Conservation (phyloP, 1,284 basidiomycete genomes). For the Ganoderma boninense region DNA sequence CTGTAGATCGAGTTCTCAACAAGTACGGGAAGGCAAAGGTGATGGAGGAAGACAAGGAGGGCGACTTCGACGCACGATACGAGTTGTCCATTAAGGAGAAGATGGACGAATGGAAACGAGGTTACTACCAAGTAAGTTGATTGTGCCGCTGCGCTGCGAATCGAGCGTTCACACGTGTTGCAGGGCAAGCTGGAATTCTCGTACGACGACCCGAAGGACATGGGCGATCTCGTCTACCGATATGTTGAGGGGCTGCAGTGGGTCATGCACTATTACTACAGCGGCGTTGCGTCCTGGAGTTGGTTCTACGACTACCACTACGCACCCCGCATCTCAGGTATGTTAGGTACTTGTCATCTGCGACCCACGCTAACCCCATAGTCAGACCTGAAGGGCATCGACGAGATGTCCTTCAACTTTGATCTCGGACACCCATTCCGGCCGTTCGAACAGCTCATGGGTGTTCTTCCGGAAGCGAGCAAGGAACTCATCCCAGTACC, state of each 20-base stretch:
- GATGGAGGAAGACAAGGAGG: slow-evolving; percentile 70
- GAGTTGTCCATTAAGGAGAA: slow-evolving; percentile 80
- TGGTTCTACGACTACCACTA: slow-evolving; percentile 99
- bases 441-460: slow-evolving; percentile 98
- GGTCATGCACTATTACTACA: slow-evolving; percentile 99
- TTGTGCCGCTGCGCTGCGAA: background rate
- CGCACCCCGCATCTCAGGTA: slow-evolving; percentile 92
- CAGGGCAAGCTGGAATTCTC: slow-evolving; percentile 88
- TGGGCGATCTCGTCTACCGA: slow-evolving; percentile 75
- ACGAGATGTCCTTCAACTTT: slow-evolving; percentile 86
- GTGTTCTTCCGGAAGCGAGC: slow-evolving; percentile 92
- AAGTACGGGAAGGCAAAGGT: slow-evolving; percentile 92
- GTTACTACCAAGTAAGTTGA: slow-evolving; percentile 83
- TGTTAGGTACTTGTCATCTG: slow-evolving; percentile 5
- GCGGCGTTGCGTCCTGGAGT: slow-evolving; percentile 95
- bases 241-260: slow-evolving; percentile 98
- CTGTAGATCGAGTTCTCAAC: slow-evolving; percentile 84
- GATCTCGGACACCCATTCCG: slow-evolving; percentile 90
- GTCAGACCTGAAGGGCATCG: slow-evolving; percentile 81
- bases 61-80: slow-evolving; percentile 81
- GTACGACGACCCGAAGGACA: slow-evolving; percentile 71
- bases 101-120: slow-evolving; percentile 92
- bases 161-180: slow-evolving; percentile 11
- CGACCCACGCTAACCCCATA: background rate
- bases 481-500: slow-evolving; percentile 88